A percentile compares a stretch with the other conserved stretches of the same genome.
phyloP scores from a whole-genome alignment of 768 basidiomycete genomes.

The Russula ochroleuca region DNA sequence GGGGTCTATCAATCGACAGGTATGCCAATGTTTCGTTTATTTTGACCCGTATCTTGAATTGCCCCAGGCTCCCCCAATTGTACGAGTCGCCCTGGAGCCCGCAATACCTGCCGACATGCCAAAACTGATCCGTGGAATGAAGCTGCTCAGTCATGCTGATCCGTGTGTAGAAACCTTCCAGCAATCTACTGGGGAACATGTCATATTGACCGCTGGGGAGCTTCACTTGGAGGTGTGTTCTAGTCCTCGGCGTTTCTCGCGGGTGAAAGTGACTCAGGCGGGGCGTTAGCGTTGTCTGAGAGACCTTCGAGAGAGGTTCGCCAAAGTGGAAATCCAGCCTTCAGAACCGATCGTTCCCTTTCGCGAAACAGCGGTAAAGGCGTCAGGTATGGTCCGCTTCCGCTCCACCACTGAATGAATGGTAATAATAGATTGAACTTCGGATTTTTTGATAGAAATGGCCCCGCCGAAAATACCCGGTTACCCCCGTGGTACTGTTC shows the following conservation, averaged over 20 bases:
- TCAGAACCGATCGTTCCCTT: constrained; percentile 98
- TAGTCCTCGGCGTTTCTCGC: not conserved
- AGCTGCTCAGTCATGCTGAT: constrained; percentile 88
- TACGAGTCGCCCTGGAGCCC: constrained; percentile 92
- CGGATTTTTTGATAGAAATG: constrained; percentile 60
- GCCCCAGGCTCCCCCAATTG: constrained; percentile 76
- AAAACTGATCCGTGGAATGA: constrained; percentile 81
- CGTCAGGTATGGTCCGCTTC: constrained; percentile 47
- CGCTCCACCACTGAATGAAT: not conserved
- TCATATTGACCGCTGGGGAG: constrained; percentile 94
- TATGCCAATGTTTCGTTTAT: constrained; percentile 34
- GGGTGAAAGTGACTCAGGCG: not conserved
- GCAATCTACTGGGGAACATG: constrained; percentile 95
- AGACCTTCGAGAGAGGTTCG: constrained; percentile 94
- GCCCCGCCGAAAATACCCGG: constrained; percentile 69
- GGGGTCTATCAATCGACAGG: constrained; percentile 63
- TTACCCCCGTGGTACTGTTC: constrained; percentile 72
- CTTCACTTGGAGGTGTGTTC: constrained; percentile 81
- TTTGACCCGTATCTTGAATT: constrained; percentile 1
- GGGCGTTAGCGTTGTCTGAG: constrained; percentile 78
- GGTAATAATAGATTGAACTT: not conserved
- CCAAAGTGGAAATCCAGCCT: constrained; percentile 85
- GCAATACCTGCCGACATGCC: constrained; percentile 78
- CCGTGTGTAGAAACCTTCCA: constrained; percentile 97
- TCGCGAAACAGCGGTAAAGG: constrained; percentile 88